A percentile compares a stretch with the other conserved stretches of the same genome.
Evolutionary conservation across 768 basidiomycete species (phyloP).

Genomic region (Leccinum ochraceum): DNA sequence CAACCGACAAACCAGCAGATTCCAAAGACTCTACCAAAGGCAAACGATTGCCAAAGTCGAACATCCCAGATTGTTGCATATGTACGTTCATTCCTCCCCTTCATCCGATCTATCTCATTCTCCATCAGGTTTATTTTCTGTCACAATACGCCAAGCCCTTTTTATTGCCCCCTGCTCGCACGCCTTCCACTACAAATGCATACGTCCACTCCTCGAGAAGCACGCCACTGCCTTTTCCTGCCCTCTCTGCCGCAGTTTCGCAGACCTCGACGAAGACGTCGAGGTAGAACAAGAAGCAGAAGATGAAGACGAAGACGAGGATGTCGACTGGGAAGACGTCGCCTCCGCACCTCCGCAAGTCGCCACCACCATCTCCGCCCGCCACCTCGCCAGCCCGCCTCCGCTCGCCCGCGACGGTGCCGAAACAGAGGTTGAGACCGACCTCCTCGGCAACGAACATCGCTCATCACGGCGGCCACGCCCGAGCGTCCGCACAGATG

Average conservation of each 20-base stretch:
- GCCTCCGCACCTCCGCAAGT: background rate
- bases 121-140: slow-evolving; percentile 66
- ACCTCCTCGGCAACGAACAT: slow-evolving; percentile 17
- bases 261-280: slow-evolving; percentile 94
- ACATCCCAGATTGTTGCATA: slow-evolving; percentile 88
- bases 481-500: slow-evolving; percentile 30
- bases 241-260: slow-evolving; percentile 92
- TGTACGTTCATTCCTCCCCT: slow-evolving; percentile 51
- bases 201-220: slow-evolving; percentile 83
- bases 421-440: slow-evolving; percentile 35
- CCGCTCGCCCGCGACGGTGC: slow-evolving; percentile 32
- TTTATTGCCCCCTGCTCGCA: slow-evolving; percentile 99
- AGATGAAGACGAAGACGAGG: slow-evolving; percentile 31
- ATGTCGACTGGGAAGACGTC: slow-evolving; percentile 26
- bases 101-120: background rate
- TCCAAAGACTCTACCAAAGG: slow-evolving; percentile 19
- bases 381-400: slow-evolving; percentile 25
- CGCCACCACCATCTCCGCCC: slow-evolving; percentile 1
- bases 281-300: slow-evolving; percentile 57
- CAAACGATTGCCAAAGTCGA: slow-evolving; percentile 37
- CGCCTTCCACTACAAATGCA: slow-evolving; percentile 96
- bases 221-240: slow-evolving; percentile 95
- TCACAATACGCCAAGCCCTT: slow-evolving; percentile 92
- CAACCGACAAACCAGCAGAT: slow-evolving; percentile 28
- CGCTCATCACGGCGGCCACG: slow-evolving; percentile 19